Evolutionary conservation across 1,284 basidiomycete genomes (phyloP).

Genomic region (Tremellales sp.): DNA sequence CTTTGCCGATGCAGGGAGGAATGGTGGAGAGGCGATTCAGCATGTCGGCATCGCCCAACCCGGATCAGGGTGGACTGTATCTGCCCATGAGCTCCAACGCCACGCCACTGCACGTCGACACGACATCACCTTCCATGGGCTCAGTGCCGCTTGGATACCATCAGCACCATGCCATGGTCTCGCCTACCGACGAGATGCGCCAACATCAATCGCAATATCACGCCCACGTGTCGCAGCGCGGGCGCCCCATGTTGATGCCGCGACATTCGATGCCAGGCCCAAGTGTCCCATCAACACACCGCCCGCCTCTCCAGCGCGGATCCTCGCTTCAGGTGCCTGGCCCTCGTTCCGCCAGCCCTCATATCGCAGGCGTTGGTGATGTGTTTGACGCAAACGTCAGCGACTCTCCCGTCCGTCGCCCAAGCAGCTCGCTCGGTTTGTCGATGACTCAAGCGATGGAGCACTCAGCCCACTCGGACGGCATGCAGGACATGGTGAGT

Average conservation of each 20-base stretch:
- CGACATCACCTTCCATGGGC: slow-evolving; percentile 4
- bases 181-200: slow-evolving; percentile 22
- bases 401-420: neutral
- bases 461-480: neutral
- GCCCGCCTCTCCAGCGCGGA: slow-evolving; percentile 18
- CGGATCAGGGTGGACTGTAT: slow-evolving; percentile 14
- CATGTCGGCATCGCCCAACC: slow-evolving; percentile 9
- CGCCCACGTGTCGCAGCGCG: slow-evolving; percentile 5
- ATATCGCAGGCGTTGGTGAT: slow-evolving; percentile 25
- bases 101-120: slow-evolving; percentile 11
- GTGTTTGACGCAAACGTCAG: neutral
- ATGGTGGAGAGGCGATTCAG: slow-evolving; percentile 3
- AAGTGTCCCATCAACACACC: slow-evolving; percentile 7
- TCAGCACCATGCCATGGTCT: slow-evolving; percentile 6
- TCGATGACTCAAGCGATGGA: neutral
- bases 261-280: slow-evolving; percentile 19
- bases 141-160: neutral
- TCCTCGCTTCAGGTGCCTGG: slow-evolving; percentile 18
- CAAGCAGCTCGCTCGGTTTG: neutral
- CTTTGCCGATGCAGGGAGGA: slow-evolving; percentile 12
- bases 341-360: slow-evolving; percentile 26
- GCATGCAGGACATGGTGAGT: slow-evolving; percentile 11
- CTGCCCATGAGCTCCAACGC: slow-evolving; percentile 13
- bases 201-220: slow-evolving; percentile 8
- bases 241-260: slow-evolving; percentile 15